Evolutionary conservation across 2,329 filamentous ascomycete species (phyloP).

Genomic region (Exophiala spinifera): DNA sequence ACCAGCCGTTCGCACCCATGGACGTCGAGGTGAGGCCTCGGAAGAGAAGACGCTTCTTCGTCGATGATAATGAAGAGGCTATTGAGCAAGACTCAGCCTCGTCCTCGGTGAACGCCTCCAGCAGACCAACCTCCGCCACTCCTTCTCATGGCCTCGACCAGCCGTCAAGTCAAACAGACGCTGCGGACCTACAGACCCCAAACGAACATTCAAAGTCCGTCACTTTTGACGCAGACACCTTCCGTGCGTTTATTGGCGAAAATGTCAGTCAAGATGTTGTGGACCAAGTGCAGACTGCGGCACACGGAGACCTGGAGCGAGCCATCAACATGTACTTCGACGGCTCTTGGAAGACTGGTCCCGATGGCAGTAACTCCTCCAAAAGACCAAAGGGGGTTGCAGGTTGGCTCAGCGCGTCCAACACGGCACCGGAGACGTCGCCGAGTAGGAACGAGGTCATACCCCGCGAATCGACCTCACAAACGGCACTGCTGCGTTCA

Average conservation of each 20-base stretch:
- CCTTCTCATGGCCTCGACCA: conserved; percentile 13
- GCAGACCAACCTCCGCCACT: conserved; percentile 30
- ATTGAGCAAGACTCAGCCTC: conserved; percentile 30
- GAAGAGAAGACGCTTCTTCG: conserved; percentile 64
- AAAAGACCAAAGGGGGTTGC: conserved; percentile 13
- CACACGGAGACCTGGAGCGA: conserved; percentile 54
- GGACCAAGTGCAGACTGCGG: conserved; percentile 47
- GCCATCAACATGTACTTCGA: conserved; percentile 65
- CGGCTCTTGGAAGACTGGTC: conserved; percentile 54
- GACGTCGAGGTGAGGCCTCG: conserved; percentile 52
- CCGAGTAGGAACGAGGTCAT: not conserved
- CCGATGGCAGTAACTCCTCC: not conserved
- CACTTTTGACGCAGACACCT: conserved; percentile 54
- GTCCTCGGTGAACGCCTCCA: conserved; percentile 32
- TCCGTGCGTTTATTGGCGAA: conserved; percentile 58
- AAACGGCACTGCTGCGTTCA: conserved; percentile 27
- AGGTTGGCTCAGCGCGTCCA: conserved; percentile 12
- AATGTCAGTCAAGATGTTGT: conserved; percentile 46
- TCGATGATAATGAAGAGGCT: conserved; percentile 44
- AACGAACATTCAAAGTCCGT: conserved; percentile 3
- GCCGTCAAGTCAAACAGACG: conserved; percentile 18
- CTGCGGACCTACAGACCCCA: conserved; percentile 11
- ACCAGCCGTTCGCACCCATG: conserved; percentile 15
- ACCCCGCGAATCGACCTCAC: not conserved
- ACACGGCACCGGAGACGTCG: not conserved